Evolutionary conservation across 2,329 filamentous ascomycete genomes (phyloP), one percentile per base, ranked within the genome.

Genomic region (Rhynchosporium secalis): DNA sequence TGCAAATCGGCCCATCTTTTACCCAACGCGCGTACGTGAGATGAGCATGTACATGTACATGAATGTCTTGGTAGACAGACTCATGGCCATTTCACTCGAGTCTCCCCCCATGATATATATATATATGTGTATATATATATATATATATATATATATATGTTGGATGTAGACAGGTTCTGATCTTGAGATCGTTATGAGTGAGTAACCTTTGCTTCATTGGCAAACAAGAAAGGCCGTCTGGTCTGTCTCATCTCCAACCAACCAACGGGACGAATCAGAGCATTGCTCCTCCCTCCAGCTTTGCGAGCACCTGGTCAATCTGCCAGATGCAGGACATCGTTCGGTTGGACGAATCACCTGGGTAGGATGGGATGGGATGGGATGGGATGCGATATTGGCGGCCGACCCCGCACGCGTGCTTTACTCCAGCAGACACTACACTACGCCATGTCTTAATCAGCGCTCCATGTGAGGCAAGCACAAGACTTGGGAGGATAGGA

Each of bases 191-290:
- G 20, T 20, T 20, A 20, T 20, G 20, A 20, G 20, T 20, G 20
- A 20, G 20, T 20, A 20, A 20, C 20, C 20, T 20, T 20, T 20
- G 20, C 20, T 20, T 20, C 20, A 6, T 47, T 46, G 33, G 29
- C n/a, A 57, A 12, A 28, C 29, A 45, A 38, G 45, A 36, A 45
- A 61, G 55, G 59, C 59, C 52, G 59, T 61, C 59, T 20, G 20
- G 4, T 15, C 48, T 29, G 41, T 61, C 28, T 41, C 3, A 46
- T 54, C 33, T 54, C 51, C 20, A 20, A 20, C 20, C 20, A 20
- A 20, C 20, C n/a, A 9, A 10, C 6, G 6, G 20, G 13, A 28
- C 51, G 51, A 54, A 54, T 54, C 36, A 40, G 51, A 54, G 40
- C 33, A 54, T 54, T 20, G 20, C 20, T 20, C 20, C 20, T 20